Evolutionary conservation across 345 rosid genomes (phyloP), one percentile per base, ranked within the genome.

Genomic region (Limnanthes douglasii): DNA sequence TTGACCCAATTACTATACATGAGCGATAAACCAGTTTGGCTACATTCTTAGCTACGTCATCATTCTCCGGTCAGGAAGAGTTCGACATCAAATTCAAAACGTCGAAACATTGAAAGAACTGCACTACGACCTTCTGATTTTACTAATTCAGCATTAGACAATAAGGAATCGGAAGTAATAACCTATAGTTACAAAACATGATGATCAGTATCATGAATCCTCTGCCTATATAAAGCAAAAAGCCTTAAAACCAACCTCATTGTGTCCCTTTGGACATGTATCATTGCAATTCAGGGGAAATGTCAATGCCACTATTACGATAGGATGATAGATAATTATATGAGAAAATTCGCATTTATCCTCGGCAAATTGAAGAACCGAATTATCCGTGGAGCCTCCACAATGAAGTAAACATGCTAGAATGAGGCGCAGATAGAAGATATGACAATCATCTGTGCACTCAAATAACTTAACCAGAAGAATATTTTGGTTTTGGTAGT

Each of bases 321-420:
- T n/a, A 86, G 98, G 54, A n/a, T 90, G 98, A 50, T 54, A 54
- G 42, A 79, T 57, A 46, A 80, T 56, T 31, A 67, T 48, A 44
- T 50, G 55, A 43, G 63, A 75, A 61, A 61, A 73, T 64, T 74
- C 78, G 36, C 40, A 51, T 37, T 68, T 33, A 33, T 48, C 46
- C 18, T 63, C 52, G 25, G 48, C 57, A 15, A 41, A 54, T 37
- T 51, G 22, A 52, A 41, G 49, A 40, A 47, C 18, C 14, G 39
- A 57, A 11, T 36, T 29, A 34, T 47, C 22, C 11, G 40, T 18
- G 5, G 53, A 40, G 22, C 48, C 40, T 41, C 40, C 56, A 35
- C 57, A 54, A 48, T 54, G 47, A 30, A 50, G 38, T 41, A 80
- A 37, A 34, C 84, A 80, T 60, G 77, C 77, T 15, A 90, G 57